Evolutionary conservation across 768 basidiomycete genomes (phyloP).

Genomic region (Hydnum rufescens): DNA sequence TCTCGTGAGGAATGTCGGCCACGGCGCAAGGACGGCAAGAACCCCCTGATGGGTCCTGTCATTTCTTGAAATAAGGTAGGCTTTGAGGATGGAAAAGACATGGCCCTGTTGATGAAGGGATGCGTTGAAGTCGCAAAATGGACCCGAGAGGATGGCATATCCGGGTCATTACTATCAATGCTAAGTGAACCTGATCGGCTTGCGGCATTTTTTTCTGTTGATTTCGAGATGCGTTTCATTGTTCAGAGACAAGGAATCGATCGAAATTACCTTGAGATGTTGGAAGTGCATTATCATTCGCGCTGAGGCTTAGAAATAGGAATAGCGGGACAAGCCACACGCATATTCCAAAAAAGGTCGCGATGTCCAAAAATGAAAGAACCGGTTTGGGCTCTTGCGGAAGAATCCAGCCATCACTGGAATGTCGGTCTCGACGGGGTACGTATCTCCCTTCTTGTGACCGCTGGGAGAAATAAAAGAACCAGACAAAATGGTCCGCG

Average conservation of each 20-base stretch:
- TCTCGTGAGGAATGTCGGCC: background rate
- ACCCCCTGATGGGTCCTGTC: background rate
- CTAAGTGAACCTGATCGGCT: background rate
- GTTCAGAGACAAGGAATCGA: background rate
- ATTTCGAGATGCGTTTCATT: too few species aligned
- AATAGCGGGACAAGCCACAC: constrained; percentile 56
- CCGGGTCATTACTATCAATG: background rate
- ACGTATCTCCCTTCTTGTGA: background rate
- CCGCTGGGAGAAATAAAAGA: constrained; percentile 64
- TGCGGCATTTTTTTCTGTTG: too few species aligned
- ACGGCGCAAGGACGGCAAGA: background rate
- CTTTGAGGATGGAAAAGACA: background rate
- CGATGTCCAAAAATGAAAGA: constrained; percentile 21
- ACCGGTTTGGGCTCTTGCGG: constrained; percentile 1
- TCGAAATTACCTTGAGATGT: constrained; percentile 13
- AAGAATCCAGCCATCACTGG: constrained; percentile 1
- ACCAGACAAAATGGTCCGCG: constrained; percentile 87
- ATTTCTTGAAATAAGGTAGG: background rate
- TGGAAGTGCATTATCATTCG: constrained; percentile 92
- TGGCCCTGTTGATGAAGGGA: background rate
- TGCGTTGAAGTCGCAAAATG: background rate
- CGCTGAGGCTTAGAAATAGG: constrained; percentile 85
- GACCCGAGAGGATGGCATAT: background rate
- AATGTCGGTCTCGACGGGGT: background rate
- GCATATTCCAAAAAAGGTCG: constrained; percentile 29